A percentile compares a stretch with the other conserved stretches of the same genome.
Conservation (phyloP, 805 yeast species). For the Lipomyces chichibuensis region DNA sequence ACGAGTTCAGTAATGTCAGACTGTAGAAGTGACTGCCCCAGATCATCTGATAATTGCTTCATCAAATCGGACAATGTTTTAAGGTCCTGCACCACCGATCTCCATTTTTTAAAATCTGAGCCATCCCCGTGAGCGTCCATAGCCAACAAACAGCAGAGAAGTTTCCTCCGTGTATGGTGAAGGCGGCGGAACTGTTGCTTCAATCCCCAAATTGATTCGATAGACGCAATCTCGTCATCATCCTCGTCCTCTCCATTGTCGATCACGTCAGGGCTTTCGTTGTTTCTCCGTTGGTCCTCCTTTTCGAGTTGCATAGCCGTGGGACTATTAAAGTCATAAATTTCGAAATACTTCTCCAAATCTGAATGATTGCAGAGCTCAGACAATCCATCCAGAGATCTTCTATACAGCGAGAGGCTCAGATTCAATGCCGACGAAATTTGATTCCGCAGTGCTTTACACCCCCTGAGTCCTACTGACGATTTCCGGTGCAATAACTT, state of each 20-base stretch:
- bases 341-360: slow-evolving; percentile 32
- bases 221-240: background rate
- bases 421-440: slow-evolving; percentile 30
- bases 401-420: slow-evolving; percentile 23
- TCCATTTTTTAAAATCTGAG: slow-evolving; percentile 29
- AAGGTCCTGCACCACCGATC: slow-evolving; percentile 23
- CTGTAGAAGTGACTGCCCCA: slow-evolving; percentile 10
- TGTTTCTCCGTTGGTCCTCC: background rate
- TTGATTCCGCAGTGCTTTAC: slow-evolving; percentile 25
- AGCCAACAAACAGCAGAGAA: slow-evolving; percentile 37
- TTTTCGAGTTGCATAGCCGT: background rate
- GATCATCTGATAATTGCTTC: slow-evolving; percentile 18
- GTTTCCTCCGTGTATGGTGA: slow-evolving; percentile 31
- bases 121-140: slow-evolving; percentile 32
- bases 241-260: slow-evolving; percentile 14
- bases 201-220: slow-evolving; percentile 17
- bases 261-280: background rate
- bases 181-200: slow-evolving; percentile 30
- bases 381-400: slow-evolving; percentile 20
- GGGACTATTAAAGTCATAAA: slow-evolving; percentile 28
- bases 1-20: slow-evolving; percentile 20
- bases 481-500: slow-evolving; percentile 3
- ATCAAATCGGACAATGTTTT: slow-evolving; percentile 27
- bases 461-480: slow-evolving; percentile 14
- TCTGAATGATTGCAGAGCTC: slow-evolving; percentile 23